Evolutionary conservation across 495 filamentous ascomycete genomes (phyloP).

Genomic region (Penicillium cataractarum): DNA sequence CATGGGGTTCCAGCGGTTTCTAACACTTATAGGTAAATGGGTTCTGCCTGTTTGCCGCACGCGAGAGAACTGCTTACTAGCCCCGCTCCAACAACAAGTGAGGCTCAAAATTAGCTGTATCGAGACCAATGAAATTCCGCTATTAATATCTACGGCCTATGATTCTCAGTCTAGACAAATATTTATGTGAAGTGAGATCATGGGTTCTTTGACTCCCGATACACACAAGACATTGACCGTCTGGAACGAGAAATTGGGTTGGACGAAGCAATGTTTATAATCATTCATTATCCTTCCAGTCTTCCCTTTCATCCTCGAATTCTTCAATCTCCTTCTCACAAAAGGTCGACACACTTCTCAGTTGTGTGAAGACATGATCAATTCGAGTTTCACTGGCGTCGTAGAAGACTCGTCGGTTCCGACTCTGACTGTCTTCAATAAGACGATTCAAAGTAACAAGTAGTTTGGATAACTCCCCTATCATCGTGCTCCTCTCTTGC

Average conservation of each 20-base stretch:
- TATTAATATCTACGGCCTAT: neutral
- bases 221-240: neutral
- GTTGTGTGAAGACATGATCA: neutral
- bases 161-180: neutral
- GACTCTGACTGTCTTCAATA: neutral
- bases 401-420: neutral
- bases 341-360: neutral
- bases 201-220: neutral
- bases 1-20: neutral
- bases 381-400: neutral
- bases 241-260: neutral
- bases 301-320: neutral
- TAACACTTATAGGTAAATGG: neutral
- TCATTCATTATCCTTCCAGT: neutral
- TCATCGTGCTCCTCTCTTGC: neutral
- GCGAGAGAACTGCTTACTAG: neutral
- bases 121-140: neutral
- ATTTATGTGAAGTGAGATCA: neutral
- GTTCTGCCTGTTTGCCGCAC: neutral
- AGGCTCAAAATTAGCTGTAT: neutral
- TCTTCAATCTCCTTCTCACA: conserved; percentile 8
- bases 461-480: neutral
- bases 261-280: neutral
- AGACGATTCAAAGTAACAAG: conserved; percentile 2
- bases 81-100: neutral